Evolutionary conservation across 306 rosid species (phyloP).

Genomic region (Gillenia trifoliata): DNA sequence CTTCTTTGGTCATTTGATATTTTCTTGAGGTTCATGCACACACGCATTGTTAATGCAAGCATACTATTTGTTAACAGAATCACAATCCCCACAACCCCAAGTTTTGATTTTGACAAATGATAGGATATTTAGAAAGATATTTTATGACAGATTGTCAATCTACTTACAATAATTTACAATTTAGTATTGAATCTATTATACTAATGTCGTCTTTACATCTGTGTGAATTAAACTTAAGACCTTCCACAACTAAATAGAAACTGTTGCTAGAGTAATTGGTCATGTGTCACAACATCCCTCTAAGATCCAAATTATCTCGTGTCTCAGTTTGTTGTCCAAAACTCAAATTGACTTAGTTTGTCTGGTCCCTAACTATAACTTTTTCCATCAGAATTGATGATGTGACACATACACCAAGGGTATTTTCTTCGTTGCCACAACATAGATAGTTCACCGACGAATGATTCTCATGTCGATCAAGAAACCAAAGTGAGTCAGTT

Average conservation of each 20-base stretch:
- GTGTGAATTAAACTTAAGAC: background rate
- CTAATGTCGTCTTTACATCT: background rate
- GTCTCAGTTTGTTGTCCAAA: too few species aligned
- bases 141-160: too few species aligned
- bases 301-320: background rate
- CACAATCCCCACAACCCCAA: background rate
- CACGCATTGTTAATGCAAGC: background rate
- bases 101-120: too few species aligned
- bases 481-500: background rate
- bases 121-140: too few species aligned
- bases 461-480: background rate
- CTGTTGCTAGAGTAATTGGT: background rate
- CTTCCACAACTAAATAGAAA: background rate
- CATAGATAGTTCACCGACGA: background rate
- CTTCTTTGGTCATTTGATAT: background rate
- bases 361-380: too few species aligned
- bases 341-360: too few species aligned
- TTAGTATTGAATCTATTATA: accelerated
- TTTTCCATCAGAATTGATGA: background rate
- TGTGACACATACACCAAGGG: background rate
- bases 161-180: too few species aligned
- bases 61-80: background rate
- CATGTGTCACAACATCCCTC: background rate
- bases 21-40: slow-evolving; percentile 7
- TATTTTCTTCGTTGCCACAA: background rate